Evolutionary conservation across 345 rosid genomes (phyloP).

Genomic region (Hibiscus trionum): DNA sequence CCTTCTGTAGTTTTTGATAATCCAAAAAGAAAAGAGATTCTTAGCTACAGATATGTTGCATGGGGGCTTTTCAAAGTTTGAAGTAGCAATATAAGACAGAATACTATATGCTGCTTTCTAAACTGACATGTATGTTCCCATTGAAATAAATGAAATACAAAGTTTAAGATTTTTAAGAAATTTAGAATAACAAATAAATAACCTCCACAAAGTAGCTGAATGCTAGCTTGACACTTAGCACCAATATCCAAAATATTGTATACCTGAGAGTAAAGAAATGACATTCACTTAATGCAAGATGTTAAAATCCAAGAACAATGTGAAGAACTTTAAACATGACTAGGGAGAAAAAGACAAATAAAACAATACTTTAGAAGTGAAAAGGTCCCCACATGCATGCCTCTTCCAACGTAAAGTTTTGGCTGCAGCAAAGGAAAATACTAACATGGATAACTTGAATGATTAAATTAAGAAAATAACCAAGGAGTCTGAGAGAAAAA

Average conservation of each 20-base stretch:
- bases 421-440: slow-evolving; percentile 45
- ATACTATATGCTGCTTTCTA: not conserved
- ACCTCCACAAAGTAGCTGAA: slow-evolving; percentile 60
- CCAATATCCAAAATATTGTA: slow-evolving; percentile 52
- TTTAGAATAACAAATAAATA: slow-evolving; percentile 8
- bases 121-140: not conserved
- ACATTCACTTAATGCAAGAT: slow-evolving; percentile 2
- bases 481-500: not conserved
- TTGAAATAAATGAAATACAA: not conserved
- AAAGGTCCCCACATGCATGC: slow-evolving; percentile 87
- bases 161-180: not conserved
- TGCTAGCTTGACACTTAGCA: slow-evolving; percentile 42
- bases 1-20: not conserved
- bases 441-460: not conserved
- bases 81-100: not conserved
- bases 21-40: not conserved
- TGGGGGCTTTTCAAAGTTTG: not conserved
- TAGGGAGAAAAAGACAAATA: not conserved
- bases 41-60: not conserved
- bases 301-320: not conserved
- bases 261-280: slow-evolving; percentile 29
- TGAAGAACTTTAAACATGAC: not conserved
- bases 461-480: not conserved
- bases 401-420: slow-evolving; percentile 86
- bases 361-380: slow-evolving; percentile 70